Conservation (phyloP, 768 basidiomycete species). For the Steccherinum ochraceum region DNA sequence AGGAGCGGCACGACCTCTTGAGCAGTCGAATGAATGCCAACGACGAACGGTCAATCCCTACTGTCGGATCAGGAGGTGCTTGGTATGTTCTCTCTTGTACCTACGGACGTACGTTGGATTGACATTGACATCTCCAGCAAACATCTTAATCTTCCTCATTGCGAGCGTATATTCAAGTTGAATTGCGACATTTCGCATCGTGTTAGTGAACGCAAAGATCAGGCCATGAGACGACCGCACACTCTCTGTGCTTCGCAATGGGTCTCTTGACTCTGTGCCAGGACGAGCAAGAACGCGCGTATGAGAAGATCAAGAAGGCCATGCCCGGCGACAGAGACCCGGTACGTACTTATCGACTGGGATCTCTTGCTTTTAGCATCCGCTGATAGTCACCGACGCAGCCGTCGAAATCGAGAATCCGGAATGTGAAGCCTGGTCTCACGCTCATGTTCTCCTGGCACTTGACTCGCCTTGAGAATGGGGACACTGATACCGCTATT, state of each 20-base stretch:
- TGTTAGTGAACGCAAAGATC: background rate
- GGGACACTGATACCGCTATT: background rate
- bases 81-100: conserved; percentile 15
- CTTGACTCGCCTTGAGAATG: background rate
- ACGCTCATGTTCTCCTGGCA: conserved; percentile 18
- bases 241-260: conserved; percentile 27
- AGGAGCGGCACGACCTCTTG: conserved; percentile 44
- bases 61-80: conserved; percentile 40
- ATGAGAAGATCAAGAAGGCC: conserved; percentile 23
- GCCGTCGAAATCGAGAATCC: conserved; percentile 27
- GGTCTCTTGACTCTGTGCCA: conserved; percentile 33
- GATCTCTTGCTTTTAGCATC: background rate
- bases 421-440: conserved; percentile 12
- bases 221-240: conserved; percentile 39
- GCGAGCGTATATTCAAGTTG: conserved; percentile 30
- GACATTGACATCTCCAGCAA: conserved; percentile 16
- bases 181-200: background rate
- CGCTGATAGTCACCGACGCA: conserved; percentile 4
- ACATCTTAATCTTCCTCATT: conserved; percentile 39
- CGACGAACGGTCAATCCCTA: conserved; percentile 27
- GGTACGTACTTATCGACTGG: conserved; percentile 14
- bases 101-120: background rate
- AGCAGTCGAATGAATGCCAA: conserved; percentile 46
- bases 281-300: conserved; percentile 33
- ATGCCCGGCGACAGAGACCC: conserved; percentile 21